Evolutionary conservation across 192 early-diverging fungal genomes (phyloP).

Genomic region (Rhizophlyctis rosea): DNA sequence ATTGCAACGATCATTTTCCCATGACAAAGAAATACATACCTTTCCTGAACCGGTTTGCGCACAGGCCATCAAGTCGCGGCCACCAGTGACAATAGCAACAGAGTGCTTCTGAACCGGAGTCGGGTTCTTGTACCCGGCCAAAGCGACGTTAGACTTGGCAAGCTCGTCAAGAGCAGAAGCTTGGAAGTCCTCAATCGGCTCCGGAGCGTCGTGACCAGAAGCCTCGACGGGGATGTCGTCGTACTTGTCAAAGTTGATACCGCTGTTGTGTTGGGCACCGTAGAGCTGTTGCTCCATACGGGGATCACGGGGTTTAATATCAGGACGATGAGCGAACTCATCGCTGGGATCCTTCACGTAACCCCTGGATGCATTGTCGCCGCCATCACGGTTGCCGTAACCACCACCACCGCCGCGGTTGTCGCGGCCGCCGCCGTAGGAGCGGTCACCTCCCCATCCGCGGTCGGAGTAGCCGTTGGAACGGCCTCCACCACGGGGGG

Average conservation of each 20-base stretch:
- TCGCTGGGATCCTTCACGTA: constrained; percentile 51
- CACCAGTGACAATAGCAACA: constrained; percentile 48
- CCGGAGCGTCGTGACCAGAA: constrained; percentile 49
- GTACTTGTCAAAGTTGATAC: constrained; percentile 99
- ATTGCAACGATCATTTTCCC: no score
- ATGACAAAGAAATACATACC: constrained; percentile 11
- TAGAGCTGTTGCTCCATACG: constrained; percentile 80
- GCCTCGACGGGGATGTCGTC: constrained; percentile 97
- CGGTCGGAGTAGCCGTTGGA: no score
- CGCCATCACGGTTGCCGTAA: constrained; percentile 10
- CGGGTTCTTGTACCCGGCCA: constrained; percentile 81
- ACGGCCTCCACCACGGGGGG: no score
- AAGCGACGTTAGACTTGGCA: constrained; percentile 83
- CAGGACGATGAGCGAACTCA: constrained; percentile 69
- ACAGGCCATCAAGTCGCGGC: constrained; percentile 97
- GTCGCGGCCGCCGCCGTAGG: no score
- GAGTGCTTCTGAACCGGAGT: constrained; percentile 85
- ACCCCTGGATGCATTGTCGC: constrained; percentile 35
- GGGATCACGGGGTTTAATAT: constrained; percentile 72
- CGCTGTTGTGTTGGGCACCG: constrained; percentile 74
- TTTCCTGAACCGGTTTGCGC: constrained; percentile 91
- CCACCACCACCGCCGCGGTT: background rate
- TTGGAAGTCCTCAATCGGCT: constrained; percentile 60
- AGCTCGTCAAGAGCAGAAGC: constrained; percentile 77
- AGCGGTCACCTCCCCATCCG: no score